Base-by-base conservation (phyloP, 441 rosid genomes). In the Cnidoscolus chayamansa region DNA sequence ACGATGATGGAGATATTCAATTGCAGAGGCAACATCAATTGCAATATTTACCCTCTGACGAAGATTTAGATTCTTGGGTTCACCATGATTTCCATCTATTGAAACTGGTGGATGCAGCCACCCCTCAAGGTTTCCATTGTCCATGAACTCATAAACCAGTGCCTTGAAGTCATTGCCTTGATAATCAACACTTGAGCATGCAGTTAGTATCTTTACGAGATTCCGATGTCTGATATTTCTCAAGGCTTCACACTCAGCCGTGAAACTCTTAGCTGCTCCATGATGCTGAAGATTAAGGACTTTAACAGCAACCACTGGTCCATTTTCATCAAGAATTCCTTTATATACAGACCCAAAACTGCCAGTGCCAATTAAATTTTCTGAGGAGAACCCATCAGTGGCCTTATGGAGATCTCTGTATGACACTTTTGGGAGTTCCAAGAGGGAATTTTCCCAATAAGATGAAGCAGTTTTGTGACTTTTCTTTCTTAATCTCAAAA, bases 261-360 rank as follows among this genome's bases (percentile, higher is more conserved):
- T 30, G 37, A 58, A 58, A 35, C 37, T 10, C 37, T 10, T 58
- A 25, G 25, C 25, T 25, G 66, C 66, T 37, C 19, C 17, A 25
- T 63, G 50, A 9, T 40, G 19, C 45, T n/a, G 66, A 6, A 63
- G 50, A 11, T 63, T 8, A 63, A 63, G 48, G 12, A 63, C 66
- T 12, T 63, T 63, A 40, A 63, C 30, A 13, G 66, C 66, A 15
- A 63, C 6, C 8, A 40, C 1, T n/a, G 25, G 13, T n/a, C 66
- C 25, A 15, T 1, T 30, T 2, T 40, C 31, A 13, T 10, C 32
- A 15, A 80, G 68, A 57, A 63, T 47, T 68, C 80, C 80, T 43
- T 55, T 71, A 43, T 77, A 80, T 62, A 77, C 81, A 10, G 74
- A 43, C 17, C 80, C 81, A 68, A 62, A 77, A 47, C 76, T 63